Base-by-base conservation (phyloP, 2,329 filamentous ascomycete species). In the Drechslerella coelobrocha region DNA sequence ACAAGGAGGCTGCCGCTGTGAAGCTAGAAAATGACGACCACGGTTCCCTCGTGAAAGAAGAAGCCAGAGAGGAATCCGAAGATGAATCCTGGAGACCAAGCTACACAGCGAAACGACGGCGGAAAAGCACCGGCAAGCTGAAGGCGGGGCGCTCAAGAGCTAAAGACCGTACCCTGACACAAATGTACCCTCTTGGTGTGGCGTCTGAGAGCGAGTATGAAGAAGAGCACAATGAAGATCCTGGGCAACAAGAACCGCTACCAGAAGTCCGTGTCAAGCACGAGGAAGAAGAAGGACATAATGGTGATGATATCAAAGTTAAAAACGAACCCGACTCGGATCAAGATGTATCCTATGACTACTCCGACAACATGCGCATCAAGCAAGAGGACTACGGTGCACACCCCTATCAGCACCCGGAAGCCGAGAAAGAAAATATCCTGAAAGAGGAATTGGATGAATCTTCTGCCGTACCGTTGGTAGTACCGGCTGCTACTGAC, bases 81-180 rank as follows among this genome's bases (percentile, higher is more conserved):
- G 63, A 62, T 31, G 65, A 37, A 39, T 62, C 56, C 17, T 69
- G 65, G 65, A 62, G 65, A 29, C 57, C 65, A 2, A 59, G 6
- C 9, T 51, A 34, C 17, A 29, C 57, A n/a, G 57, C 65, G 14
- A 69, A 69, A 50, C 29, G 57, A 54, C 51, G 52, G 17, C 52
- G 23, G 24, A 54, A 21, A 17, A 59, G 43, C 1, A 12, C 45
- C 7, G 26, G 47, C 1, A 61, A 59, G 23, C 43, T 21, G 31
- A 62, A 56, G 45, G 21, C 7, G 21, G 39, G 17, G 14, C 19
- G 24, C 6, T 26, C 51, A 17, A 52, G 34, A 50, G 47, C 14
- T 1, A 50, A 31, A 10, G 57, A 62, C n/a, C 21, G 26, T 21
- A 69, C 65, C 2, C 41, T 69, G 21, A 69, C 65, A 14, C 65